These are phyloP conservation scores for Trichoderma harzianum DNA, from an alignment of 2,329 filamentous ascomycete genomes.

Conservation along the genomic window DNA sequence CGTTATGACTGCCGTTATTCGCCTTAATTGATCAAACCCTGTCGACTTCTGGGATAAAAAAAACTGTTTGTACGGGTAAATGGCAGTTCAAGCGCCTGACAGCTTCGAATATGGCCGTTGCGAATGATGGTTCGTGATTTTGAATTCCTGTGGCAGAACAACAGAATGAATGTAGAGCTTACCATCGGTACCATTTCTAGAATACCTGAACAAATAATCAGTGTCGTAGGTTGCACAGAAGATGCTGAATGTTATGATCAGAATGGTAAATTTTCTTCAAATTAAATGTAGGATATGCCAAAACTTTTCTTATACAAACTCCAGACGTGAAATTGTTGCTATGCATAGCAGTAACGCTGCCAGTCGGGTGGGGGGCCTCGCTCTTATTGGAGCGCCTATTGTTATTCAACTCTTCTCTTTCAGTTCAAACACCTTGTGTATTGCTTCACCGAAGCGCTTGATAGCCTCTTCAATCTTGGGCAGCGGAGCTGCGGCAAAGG, in stretches of 20 bases:
- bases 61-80: neutral
- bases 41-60: neutral
- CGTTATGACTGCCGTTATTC: neutral
- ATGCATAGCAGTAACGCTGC: neutral
- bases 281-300: neutral
- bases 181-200: neutral
- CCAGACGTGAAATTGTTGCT: neutral
- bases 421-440: neutral
- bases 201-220: neutral
- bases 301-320: neutral
- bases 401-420: neutral
- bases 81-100: neutral
- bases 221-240: rapidly evolving
- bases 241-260: neutral
- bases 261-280: neutral
- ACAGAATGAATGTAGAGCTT: no score
- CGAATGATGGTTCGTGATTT: neutral
- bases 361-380: neutral
- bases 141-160: neutral
- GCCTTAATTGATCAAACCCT: neutral
- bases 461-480: constrained; percentile 11
- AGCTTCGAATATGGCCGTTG: neutral
- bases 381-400: neutral
- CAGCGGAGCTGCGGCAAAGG: constrained; percentile 6
- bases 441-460: constrained; percentile 1